These are phyloP conservation scores for Aureobasidium subglaciale DNA, from an alignment of 2,329 filamentous ascomycete species.

Conservation along the genomic window DNA sequence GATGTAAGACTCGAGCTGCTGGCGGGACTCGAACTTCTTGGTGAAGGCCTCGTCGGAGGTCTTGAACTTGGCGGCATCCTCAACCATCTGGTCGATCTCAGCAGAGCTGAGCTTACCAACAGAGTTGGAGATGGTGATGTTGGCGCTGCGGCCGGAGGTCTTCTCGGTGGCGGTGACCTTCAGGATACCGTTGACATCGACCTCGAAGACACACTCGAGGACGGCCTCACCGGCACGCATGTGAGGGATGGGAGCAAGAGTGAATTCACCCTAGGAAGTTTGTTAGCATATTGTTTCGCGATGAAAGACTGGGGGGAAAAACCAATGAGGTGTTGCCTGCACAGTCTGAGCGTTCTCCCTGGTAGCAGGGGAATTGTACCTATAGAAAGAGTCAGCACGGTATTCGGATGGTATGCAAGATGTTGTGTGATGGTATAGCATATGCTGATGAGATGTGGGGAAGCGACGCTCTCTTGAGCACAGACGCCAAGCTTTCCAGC, in stretches of 20 bases:
- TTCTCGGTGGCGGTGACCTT: constrained; percentile 99
- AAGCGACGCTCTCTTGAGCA: not conserved
- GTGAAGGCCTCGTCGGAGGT: constrained; percentile 93
- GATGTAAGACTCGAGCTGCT: constrained; percentile 99
- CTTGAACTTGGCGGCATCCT: constrained; percentile 95
- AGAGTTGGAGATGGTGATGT: constrained; percentile 99
- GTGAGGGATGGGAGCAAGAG: constrained; percentile 49
- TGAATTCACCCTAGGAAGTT: constrained; percentile 69
- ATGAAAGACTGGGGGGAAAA: not conserved
- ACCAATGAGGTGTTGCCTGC: constrained; percentile 56
- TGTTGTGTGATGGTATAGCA: not conserved
- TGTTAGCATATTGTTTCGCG: constrained; percentile 34
- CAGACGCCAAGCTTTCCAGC: not conserved
- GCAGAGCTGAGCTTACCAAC: constrained; percentile 91
- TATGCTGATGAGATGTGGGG: not conserved
- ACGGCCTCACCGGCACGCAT: constrained; percentile 94
- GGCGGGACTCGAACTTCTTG: constrained; percentile 98
- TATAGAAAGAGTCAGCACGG: not conserved
- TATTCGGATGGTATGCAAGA: not conserved
- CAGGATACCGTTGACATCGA: constrained; percentile 99
- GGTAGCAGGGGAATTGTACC: constrained; percentile 61
- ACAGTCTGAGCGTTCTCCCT: constrained; percentile 97
- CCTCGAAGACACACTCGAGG: constrained; percentile 97
- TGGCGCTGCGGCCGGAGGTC: constrained; percentile 92
- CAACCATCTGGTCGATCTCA: constrained; percentile 98